Evolutionary conservation across 1,284 basidiomycete species (phyloP), one percentile per base, ranked within the genome.

Genomic region (Leccinum pallidistipes): DNA sequence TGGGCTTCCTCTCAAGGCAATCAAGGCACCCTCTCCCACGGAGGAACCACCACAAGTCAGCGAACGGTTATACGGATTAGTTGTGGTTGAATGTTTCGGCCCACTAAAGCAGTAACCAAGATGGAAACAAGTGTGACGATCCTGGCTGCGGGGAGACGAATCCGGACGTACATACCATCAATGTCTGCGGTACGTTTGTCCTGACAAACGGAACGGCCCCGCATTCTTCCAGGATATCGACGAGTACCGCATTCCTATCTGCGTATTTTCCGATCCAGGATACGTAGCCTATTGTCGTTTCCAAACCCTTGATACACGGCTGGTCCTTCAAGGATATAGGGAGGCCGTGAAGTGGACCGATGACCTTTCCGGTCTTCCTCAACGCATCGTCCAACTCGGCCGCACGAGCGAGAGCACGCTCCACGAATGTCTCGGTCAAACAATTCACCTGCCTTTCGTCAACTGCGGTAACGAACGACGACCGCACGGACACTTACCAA

Each of bases 171-270:
- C 27, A 29, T 60, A 84, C 84, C 82, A 86, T 83, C 16, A 89
- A 71, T 3, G 86, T 86, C 69, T 90, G 88, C 0, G 88, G 88
- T 14, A 90, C 79, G 62, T 91, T 91, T 1, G 88, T 91, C 57
- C 85, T 81, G 18, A 89, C 86, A 64, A 86, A 91, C 2, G 83
- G 84, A 7, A 90, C 81, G 0, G 88, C 89, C 1, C 90, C 90
- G 3, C 78, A 81, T 34, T 81, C 79, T 60, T 83, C 77, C 31
- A 90, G 74, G 29, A 87, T 78, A 61, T 88, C 81, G 21, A 86
- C 84, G 0, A 90, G 76, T 3, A 82, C 80, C 1, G 82, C 78
- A 64, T 91, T 82, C 43, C 78, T 76, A 10, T 83, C 77, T 1
- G 84, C 80, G 27, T 29, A 29, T 29, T 29, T 8, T 29, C 27